These are phyloP conservation scores for Aspergillus cristatus DNA, from an alignment of 495 filamentous ascomycete genomes.

Conservation along the genomic window DNA sequence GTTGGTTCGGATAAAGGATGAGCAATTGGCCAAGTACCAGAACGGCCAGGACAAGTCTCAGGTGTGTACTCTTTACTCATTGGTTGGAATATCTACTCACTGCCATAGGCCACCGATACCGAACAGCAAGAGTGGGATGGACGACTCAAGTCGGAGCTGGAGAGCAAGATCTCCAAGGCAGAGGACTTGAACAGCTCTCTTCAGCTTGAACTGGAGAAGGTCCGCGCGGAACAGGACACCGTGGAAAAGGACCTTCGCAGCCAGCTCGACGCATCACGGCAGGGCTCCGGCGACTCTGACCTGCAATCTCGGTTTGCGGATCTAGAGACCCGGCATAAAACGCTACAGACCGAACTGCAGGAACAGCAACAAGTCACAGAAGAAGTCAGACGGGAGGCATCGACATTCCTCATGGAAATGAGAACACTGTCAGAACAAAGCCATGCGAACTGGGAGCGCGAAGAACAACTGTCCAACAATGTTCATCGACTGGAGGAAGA, in stretches of 20 bases:
- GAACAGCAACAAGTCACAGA: conserved; percentile 80
- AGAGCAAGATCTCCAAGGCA: conserved; percentile 68
- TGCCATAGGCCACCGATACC: conserved; percentile 25
- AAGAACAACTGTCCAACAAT: conserved; percentile 63
- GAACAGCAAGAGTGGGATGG: conserved; percentile 65
- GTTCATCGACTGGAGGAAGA: conserved; percentile 70
- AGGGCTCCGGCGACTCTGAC: conserved; percentile 30
- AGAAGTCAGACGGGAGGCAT: conserved; percentile 78
- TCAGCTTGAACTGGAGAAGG: conserved; percentile 64
- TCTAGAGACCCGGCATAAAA: conserved; percentile 63
- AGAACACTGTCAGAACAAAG: conserved; percentile 70
- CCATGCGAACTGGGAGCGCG: conserved; percentile 67
- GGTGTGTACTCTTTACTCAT: conserved; percentile 18
- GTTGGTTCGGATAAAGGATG: conserved; percentile 46
- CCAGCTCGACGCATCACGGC: conserved; percentile 46
- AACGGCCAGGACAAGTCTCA: conserved; percentile 37
- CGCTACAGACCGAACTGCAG: conserved; percentile 57
- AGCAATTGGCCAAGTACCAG: conserved; percentile 41
- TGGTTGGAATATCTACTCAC: background rate
- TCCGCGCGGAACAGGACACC: conserved; percentile 56
- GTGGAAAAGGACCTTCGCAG: conserved; percentile 54
- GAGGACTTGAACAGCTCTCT: conserved; percentile 68
- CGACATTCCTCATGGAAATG: conserved; percentile 84
- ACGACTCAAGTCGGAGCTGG: conserved; percentile 60
- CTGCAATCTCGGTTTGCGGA: conserved; percentile 48